Conservation (phyloP, 768 basidiomycete species). For the Tulasnella sp. region DNA sequence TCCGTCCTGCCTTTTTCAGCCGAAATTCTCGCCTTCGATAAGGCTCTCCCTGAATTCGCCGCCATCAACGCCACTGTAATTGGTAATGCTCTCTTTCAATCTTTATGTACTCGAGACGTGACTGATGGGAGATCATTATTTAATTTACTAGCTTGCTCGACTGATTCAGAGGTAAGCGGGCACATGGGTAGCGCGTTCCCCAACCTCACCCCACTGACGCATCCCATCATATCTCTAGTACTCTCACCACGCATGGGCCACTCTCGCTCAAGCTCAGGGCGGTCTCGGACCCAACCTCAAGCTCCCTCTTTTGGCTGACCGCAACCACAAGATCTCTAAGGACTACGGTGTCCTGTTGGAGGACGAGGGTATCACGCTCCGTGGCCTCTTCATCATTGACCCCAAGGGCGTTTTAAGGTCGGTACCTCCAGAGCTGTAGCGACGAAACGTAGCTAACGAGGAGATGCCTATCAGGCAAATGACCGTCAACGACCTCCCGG, state of each 20-base stretch:
- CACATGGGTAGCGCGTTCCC: constrained; percentile 29
- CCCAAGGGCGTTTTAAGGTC: constrained; percentile 73
- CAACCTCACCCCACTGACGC: not conserved
- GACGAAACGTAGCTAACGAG: constrained; percentile 24
- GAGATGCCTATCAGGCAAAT: constrained; percentile 53
- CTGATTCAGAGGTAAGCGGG: constrained; percentile 62
- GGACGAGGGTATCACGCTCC: constrained; percentile 82
- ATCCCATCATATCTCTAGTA: constrained; percentile 37
- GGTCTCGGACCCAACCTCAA: constrained; percentile 86
- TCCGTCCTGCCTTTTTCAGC: constrained; percentile 46
- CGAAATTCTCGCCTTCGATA: constrained; percentile 93
- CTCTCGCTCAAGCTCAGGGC: constrained; percentile 75
- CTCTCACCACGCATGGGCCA: constrained; percentile 84
- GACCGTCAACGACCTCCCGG: constrained; percentile 87
- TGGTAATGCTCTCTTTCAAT: constrained; percentile 45
- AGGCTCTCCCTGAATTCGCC: constrained; percentile 71
- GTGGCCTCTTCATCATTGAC: constrained; percentile 83
- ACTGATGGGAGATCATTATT: not conserved
- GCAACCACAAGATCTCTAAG: constrained; percentile 39
- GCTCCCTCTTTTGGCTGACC: constrained; percentile 62
- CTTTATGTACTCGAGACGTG: not conserved
- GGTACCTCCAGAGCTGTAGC: not conserved
- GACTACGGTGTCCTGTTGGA: constrained; percentile 88
- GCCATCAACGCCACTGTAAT: constrained; percentile 71
- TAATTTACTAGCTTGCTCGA: constrained; percentile 61